Evolutionary conservation across 1,284 basidiomycete genomes (phyloP), one percentile per base, ranked within the genome.

Genomic region (Ustilago lituana): DNA sequence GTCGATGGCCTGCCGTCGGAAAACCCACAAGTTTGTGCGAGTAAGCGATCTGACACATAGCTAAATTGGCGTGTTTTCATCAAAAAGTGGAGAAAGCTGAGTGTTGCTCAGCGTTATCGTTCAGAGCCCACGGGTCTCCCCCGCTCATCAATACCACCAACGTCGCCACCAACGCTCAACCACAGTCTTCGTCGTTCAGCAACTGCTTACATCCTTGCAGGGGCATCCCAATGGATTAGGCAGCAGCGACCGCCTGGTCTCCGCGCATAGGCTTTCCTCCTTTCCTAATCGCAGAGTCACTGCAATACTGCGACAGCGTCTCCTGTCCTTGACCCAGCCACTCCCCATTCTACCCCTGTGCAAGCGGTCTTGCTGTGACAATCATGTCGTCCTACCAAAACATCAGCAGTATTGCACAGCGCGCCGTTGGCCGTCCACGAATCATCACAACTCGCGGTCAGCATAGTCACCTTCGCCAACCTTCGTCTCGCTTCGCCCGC

Each of bases 351-450:
- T 29, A 7, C 27, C 6, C 27, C 27, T 12, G 31, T 31, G 20
- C 22, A n/a, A 24, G 19, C 17, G 27, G 12, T 10, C 17, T 31
- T 2, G 45, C 40, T 12, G 5, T 22, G 15, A 38, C 36, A 17
- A 35, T 11, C 47, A 65, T 65, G 62, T 51, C 56, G 17, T 27
- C 51, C 14, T 65, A 59, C 19, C 44, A 40, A 5, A 54, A 41
- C 47, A 51, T 59, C 22, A 39, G 24, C 33, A 45, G 56, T 24
- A 31, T 51, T 19, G 47, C 51, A 5, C 61, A 64, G 41, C 50
- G 41, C 4, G 39, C 45, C 6, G 50, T 46, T 22, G 19, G 35
- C 17, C 55, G 52, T 7, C 3, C 32, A 0, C 45, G 12, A 12
- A 8, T 38, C 19, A 5, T 7, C 6, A 12, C 8, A n/a, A 11